Conservation (phyloP, 495 filamentous ascomycete species). For the Diplogelasinospora grovesii region DNA sequence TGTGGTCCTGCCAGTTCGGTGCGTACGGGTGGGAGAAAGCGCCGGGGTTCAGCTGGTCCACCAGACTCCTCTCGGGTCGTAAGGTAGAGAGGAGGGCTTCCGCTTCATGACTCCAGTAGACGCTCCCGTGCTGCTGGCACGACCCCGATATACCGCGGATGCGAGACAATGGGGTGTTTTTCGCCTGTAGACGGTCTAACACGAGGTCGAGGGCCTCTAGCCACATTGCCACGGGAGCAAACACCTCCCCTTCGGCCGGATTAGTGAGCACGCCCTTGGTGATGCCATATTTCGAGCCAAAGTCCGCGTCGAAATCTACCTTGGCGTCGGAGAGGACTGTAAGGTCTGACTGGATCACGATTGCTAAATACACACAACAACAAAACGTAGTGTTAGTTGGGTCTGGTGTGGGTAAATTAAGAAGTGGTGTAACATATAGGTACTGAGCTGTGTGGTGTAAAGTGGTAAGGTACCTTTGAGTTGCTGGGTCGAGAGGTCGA, state of each 20-base stretch:
- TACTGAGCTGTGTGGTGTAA: too few species aligned
- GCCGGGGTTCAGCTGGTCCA: constrained; percentile 55
- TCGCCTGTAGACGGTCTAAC: constrained; percentile 61
- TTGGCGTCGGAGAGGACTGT: constrained; percentile 69
- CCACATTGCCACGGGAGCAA: constrained; percentile 89
- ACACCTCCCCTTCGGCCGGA: constrained; percentile 76
- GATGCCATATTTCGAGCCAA: constrained; percentile 73
- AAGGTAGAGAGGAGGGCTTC: constrained; percentile 57
- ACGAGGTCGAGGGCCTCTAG: constrained; percentile 86
- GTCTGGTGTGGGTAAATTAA: neutral
- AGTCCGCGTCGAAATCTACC: constrained; percentile 65
- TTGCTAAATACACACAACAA: too few species aligned
- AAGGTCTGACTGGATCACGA: constrained; percentile 75
- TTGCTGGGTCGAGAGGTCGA: constrained; percentile 95
- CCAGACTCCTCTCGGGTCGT: constrained; percentile 50
- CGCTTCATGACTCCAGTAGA: constrained; percentile 77
- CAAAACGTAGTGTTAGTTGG: constrained; percentile 1
- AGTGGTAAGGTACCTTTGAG: constrained; percentile 61
- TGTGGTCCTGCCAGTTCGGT: constrained; percentile 97
- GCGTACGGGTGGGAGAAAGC: constrained; percentile 83
- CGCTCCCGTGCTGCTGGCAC: constrained; percentile 94
- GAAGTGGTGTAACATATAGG: too few species aligned
- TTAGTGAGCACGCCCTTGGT: constrained; percentile 82
- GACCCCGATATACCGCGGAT: constrained; percentile 83
- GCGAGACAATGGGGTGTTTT: constrained; percentile 67